A percentile compares a stretch with the other conserved stretches of the same genome.
Evolutionary conservation across 805 yeast genomes (phyloP).

Genomic region (Vanderwaltozyma verrucispora): DNA sequence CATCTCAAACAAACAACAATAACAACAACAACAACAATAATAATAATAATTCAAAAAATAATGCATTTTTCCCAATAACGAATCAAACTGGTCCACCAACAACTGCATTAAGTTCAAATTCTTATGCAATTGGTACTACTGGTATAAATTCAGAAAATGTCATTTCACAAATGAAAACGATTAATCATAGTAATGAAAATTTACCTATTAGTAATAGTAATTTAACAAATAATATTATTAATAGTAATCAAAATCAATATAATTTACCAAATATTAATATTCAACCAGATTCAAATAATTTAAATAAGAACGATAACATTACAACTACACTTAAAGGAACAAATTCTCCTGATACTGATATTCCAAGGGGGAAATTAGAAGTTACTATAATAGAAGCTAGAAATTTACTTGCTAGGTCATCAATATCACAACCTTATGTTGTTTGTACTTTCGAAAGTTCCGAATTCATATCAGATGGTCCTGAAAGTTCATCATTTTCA

Average conservation of each 20-base stretch:
- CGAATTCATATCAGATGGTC: slow-evolving; percentile 79
- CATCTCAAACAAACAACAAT: not conserved
- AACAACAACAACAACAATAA: not conserved
- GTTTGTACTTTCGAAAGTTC: slow-evolving; percentile 88
- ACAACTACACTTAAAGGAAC: not conserved
- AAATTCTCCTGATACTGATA: slow-evolving; percentile 12
- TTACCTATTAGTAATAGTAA: not conserved
- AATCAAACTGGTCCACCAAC: slow-evolving; percentile 51
- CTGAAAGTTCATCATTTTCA: slow-evolving; percentile 32
- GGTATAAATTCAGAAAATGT: slow-evolving; percentile 32
- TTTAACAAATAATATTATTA: slow-evolving; percentile 11
- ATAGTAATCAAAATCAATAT: slow-evolving; percentile 2
- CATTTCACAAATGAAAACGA: slow-evolving; percentile 24
- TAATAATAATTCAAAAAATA: not conserved
- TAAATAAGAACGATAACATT: not conserved
- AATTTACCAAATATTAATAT: not conserved
- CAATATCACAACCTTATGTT: slow-evolving; percentile 68
- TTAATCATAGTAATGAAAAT: slow-evolving; percentile 5
- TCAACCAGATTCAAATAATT: not conserved
- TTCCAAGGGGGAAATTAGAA: slow-evolving; percentile 73
- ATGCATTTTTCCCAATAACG: slow-evolving; percentile 24
- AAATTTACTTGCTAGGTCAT: slow-evolving; percentile 46
- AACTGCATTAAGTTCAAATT: slow-evolving; percentile 52
- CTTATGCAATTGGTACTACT: slow-evolving; percentile 63
- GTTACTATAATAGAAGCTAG: slow-evolving; percentile 76